Base-by-base conservation (phyloP, 257 asterid genomes). In the Petunia secreta region DNA sequence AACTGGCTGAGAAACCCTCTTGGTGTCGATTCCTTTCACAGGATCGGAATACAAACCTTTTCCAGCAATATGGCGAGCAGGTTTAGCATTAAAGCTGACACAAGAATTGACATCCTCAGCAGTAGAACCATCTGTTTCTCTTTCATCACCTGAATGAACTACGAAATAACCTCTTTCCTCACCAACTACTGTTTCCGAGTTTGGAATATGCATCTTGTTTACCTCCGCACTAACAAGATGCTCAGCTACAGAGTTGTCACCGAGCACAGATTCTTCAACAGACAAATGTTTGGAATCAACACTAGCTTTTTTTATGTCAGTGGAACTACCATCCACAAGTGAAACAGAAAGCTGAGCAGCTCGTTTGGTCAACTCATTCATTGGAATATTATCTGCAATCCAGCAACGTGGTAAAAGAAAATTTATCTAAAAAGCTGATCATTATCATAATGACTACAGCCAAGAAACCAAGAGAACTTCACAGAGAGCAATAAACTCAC, bases 111-210 rank as follows among this genome's bases (percentile, higher is more conserved):
- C 48, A 67, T 62, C 85, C 64, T 79, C 78, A 78, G 54, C 25
- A 68, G 75, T 84, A 87, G 91, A 80, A 81, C 78, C 79, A 63
- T 83, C 91, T 67, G 83, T 75, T 83, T 91, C 96, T 79, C 83
- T 77, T 85, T 95, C 98, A 75, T 91, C 96, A 80, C 92, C 97
- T 66, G 92, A 89, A 84, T 89, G 91, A 84, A 88, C 50, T 65
- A 93, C 81, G 60, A 88, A 77, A 85, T 85, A 79, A 78, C 53
- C 88, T 84, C 85, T 83, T 48, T 80, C 88, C 83, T 59, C 63
- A 64, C 81, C 81, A 67, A 71, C 79, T 41, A 73, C 66, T 67
- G 83, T 85, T 81, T 87, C 86, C 11, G 87, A 75, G 81, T 81
- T 81, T 62, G 78, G 74, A 62, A 78, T 38, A 79, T 64, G 84